Evolutionary conservation across 2,329 filamentous ascomycete genomes (phyloP).

Genomic region (Microcyclospora pomicola): DNA sequence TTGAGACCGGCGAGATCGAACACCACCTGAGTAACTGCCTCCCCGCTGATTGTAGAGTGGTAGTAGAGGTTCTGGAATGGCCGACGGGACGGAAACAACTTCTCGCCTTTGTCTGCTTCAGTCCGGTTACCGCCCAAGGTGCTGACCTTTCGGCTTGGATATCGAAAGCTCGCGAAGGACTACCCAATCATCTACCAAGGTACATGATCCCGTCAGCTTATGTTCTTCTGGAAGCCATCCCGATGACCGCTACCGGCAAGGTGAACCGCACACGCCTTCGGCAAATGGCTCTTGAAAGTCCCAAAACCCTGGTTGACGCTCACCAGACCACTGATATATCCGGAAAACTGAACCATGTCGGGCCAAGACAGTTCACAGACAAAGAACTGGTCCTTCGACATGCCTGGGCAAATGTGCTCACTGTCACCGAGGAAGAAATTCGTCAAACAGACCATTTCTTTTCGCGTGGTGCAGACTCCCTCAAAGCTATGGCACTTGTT

Average conservation of each 20-base stretch:
- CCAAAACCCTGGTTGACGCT: too few species aligned
- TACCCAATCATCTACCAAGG: not conserved
- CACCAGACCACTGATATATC: too few species aligned
- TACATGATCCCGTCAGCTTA: not conserved
- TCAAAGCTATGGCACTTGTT: not conserved
- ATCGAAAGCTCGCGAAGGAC: too few species aligned
- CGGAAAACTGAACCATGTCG: too few species aligned
- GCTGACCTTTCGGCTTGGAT: too few species aligned
- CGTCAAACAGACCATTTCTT: not conserved
- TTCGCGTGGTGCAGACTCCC: not conserved
- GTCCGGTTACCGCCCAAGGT: too few species aligned
- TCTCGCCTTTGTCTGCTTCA: too few species aligned
- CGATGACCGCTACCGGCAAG: not conserved
- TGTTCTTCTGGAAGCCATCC: not conserved
- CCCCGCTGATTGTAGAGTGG: not conserved
- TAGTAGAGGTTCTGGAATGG: not conserved
- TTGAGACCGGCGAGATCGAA: conserved; percentile 42
- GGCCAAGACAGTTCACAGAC: not conserved
- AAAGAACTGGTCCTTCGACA: not conserved
- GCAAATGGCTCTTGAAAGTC: too few species aligned
- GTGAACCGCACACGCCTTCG: not conserved
- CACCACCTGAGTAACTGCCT: not conserved
- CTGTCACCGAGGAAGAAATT: not conserved
- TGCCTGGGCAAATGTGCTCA: not conserved
- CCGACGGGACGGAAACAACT: too few species aligned